Base-by-base conservation (phyloP, 805 yeast species). In the Jamesozyma gamospora region DNA sequence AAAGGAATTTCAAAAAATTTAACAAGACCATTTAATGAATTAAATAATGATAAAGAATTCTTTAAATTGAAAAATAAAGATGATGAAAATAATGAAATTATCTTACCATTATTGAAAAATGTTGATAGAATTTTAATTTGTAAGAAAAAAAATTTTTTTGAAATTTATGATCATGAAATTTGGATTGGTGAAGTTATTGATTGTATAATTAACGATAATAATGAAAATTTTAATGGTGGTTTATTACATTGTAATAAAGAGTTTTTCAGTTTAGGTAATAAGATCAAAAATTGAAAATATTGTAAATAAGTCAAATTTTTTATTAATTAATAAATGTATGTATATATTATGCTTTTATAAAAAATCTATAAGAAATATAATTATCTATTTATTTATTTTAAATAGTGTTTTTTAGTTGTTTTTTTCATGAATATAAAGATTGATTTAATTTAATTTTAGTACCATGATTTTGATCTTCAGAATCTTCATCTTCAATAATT, bases 131-230 rank as follows among this genome's bases (percentile, higher is more conserved):
- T 77, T 1, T 61, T 83, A 44, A 70, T 83, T 15, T 83, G 92
- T 55, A 66, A 71, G 40, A 73, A 72, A 39, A 64, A 59, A 34
- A 63, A 67, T 19, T 73, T 71, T 4, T 69, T 82, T 37, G 56
- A 57, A 10, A 79, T 86, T 1, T 87, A 82, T 44, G 86, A 82
- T 53, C 97, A 90, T 62, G 95, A 88, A 55, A 76, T 90, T 3
- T 85, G 96, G 92, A 75, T 87, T 4, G 95, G 85, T 3, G 70
- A 74, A 43, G 94, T 90, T 4, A 62, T 67, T 28, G 81, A 81
- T 31, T 72, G 82, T 3, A 46, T 72, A 11, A 52, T 51, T 0
- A 47, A 48, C 9, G 49, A 41, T 8, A 50, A 39, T 25, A 64
- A 29, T 7, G 40, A 28, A 6, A 16, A 16, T 31, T 15, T 15